Evolutionary conservation across 2,329 filamentous ascomycete genomes (phyloP), one percentile per base, ranked within the genome.

Genomic region (Cladosporium cucumerinum): DNA sequence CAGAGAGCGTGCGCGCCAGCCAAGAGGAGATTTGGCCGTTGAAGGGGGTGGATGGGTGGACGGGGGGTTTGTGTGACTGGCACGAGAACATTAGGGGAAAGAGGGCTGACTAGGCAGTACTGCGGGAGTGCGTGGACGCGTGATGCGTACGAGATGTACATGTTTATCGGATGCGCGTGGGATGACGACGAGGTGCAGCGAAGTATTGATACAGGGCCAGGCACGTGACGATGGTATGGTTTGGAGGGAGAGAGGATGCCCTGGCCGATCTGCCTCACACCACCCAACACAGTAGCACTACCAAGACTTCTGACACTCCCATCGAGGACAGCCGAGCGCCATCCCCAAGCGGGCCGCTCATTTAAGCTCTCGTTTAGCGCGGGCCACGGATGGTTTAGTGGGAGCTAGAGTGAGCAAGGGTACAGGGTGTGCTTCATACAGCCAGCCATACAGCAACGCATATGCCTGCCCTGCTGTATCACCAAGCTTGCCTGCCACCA

Each of bases 21-120:
- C 26, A 34, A 34, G 32, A 60, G 59, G 59, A 61, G 59, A 61
- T 61, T 61, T 61, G 59, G 48, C 59, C 59, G 58, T 61, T 61
- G 28, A 25, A n/a, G 28, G 57, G 49, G 46, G 49, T 26, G 26
- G 51, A 55, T 12, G 25, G 25, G 25, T 26, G 21, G 26, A 16
- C 16, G 49, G 25, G 21, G 49, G 11, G 39, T 21, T 46, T 46
- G 39, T 21, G 34, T 28, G 55, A 58, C 21, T 58, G 55, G 51
- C 14, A 55, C 28, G 28, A 28, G 14, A 30, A 48, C 4, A 28
- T 28, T 28, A 34, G 32, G 32, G 21, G 57, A 43, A 7, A 39
- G 7, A 25, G 30, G 58, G 36, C 36, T n/a, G 36, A 46, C 59
- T 61, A 55, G 59, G 59, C 59, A 54, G 23, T 61, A 61, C 59